phyloP scores from a whole-genome alignment of 352 stramenopile genomes.

The Phytopythium sindhum region DNA sequence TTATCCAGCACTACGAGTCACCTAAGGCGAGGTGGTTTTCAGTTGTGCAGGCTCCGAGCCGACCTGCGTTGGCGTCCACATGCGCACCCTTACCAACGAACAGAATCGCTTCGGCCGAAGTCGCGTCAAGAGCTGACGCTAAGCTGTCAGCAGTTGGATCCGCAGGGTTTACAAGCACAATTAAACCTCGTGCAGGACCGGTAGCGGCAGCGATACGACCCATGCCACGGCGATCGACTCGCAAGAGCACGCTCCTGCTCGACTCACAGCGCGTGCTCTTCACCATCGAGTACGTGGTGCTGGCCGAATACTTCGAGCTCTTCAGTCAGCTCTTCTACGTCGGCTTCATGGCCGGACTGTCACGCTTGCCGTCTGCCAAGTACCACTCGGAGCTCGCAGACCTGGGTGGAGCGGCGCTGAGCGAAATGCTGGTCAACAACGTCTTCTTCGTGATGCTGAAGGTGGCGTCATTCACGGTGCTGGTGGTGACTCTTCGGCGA shows the following conservation, averaged over 20 bases:
- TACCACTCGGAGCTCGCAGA: slow-evolving; percentile 25
- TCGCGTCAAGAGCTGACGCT: background rate
- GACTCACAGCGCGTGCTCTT: slow-evolving; percentile 19
- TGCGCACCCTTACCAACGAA: too few species aligned
- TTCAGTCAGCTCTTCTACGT: slow-evolving; percentile 26
- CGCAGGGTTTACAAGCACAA: too few species aligned
- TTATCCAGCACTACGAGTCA: too few species aligned
- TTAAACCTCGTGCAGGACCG: background rate
- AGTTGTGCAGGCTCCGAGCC: too few species aligned
- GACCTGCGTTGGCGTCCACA: too few species aligned
- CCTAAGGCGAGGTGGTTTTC: too few species aligned
- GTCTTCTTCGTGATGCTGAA: slow-evolving; percentile 14
- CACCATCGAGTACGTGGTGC: slow-evolving; percentile 26
- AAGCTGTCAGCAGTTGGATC: background rate
- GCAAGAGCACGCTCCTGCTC: slow-evolving; percentile 5
- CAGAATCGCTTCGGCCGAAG: background rate
- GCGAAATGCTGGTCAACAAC: slow-evolving; percentile 6
- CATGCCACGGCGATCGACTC: slow-evolving; percentile 4
- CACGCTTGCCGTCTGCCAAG: slow-evolving; percentile 11
- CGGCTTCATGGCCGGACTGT: slow-evolving; percentile 9
- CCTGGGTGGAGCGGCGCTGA: slow-evolving; percentile 6
- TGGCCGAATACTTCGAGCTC: slow-evolving; percentile 32
- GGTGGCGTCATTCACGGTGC: slow-evolving; percentile 14
- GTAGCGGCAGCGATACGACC: background rate
- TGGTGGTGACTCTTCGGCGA: slow-evolving; percentile 1